These are phyloP conservation scores for Cladophialophora yegresii DNA, from an alignment of 2,329 filamentous ascomycete species.

Conservation along the genomic window DNA sequence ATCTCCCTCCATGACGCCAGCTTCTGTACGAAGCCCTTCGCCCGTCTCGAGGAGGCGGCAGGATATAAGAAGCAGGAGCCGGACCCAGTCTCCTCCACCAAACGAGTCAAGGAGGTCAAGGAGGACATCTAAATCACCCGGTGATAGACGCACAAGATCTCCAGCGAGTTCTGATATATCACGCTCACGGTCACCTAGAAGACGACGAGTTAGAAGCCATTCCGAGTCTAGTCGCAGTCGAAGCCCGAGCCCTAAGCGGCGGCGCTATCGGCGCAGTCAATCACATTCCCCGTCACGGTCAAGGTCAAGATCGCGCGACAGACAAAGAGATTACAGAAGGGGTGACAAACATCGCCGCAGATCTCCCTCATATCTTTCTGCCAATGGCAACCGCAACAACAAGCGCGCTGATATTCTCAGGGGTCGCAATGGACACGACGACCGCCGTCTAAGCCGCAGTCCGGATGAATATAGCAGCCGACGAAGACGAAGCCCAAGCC, in stretches of 20 bases:
- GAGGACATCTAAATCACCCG: slow-evolving; percentile 44
- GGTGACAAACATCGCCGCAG: slow-evolving; percentile 45
- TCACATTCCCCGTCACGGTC: slow-evolving; percentile 44
- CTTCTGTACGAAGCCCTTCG: slow-evolving; percentile 39
- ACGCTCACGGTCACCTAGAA: slow-evolving; percentile 59
- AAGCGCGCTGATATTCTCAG: slow-evolving; percentile 55
- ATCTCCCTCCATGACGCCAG: slow-evolving; percentile 19
- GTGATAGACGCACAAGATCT: slow-evolving; percentile 51
- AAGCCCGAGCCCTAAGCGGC: slow-evolving; percentile 42
- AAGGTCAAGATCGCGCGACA: slow-evolving; percentile 42
- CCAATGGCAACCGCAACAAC: slow-evolving; percentile 47
- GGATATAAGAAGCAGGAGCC: slow-evolving; percentile 21
- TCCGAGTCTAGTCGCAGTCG: slow-evolving; percentile 45
- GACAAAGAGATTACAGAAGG: slow-evolving; percentile 38
- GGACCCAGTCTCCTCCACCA: slow-evolving; percentile 16
- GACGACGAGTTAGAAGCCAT: slow-evolving; percentile 47
- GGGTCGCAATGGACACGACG: slow-evolving; percentile 47
- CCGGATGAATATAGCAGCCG: slow-evolving; percentile 41
- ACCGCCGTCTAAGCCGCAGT: slow-evolving; percentile 47
- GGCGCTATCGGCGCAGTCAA: slow-evolving; percentile 39
- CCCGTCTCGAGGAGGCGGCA: slow-evolving; percentile 30
- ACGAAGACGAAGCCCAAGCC: slow-evolving; percentile 38
- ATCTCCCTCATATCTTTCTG: slow-evolving; percentile 47
- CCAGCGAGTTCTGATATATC: slow-evolving; percentile 52
- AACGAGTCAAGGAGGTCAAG: slow-evolving; percentile 43